Evolutionary conservation across 495 filamentous ascomycete genomes (phyloP), one percentile per base, ranked within the genome.

Genomic region (Acidomyces sp.): DNA sequence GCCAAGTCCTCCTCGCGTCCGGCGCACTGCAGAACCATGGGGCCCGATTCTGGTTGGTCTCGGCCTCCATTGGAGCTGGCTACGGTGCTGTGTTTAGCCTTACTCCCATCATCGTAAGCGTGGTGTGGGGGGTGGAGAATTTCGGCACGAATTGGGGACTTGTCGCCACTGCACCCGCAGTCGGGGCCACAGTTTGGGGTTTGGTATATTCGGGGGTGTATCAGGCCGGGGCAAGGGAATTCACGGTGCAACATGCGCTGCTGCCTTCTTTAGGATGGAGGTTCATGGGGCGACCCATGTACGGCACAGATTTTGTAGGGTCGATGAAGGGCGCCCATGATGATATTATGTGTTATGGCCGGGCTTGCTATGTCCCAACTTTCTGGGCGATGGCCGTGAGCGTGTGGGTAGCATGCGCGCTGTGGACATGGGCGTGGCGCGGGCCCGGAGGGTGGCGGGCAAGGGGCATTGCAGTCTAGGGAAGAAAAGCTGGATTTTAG

Each of bases 141-240:
- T 96, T 96, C 58, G 90, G 83, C 43, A 97, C 90, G 2, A 96
- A 97, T 51, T 97, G 88, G 78, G 90, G 90, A 11, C 85, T 95
- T 44, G 77, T 97, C 12, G 83, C 83, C 24, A 82, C 92, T 64
- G 79, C 86, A 34, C 90, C 90, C 6, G 90, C 87, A 1, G 58
- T 74, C 2, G 88, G 88, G 0, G 85, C 86, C 0, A 79, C 82
- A 0, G 64, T 86, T 7, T 97, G 84, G 85, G 83, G 90, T 0
- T 49, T 82, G 3, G 61, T 94, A 10, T 97, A 94, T 55, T 78
- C 78, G 6, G 70, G 64, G 0, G 77, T 83, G 3, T 97, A 95
- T 58, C 77, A 94, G 55, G 63, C 39, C 34, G 47, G 49, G 30
- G 52, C 39, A 20, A 56, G 55, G 5, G 45, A n/a, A n/a, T n/a